These are phyloP conservation scores for Pistacia integerrima DNA, from an alignment of 345 rosid species.

Conservation along the genomic window DNA sequence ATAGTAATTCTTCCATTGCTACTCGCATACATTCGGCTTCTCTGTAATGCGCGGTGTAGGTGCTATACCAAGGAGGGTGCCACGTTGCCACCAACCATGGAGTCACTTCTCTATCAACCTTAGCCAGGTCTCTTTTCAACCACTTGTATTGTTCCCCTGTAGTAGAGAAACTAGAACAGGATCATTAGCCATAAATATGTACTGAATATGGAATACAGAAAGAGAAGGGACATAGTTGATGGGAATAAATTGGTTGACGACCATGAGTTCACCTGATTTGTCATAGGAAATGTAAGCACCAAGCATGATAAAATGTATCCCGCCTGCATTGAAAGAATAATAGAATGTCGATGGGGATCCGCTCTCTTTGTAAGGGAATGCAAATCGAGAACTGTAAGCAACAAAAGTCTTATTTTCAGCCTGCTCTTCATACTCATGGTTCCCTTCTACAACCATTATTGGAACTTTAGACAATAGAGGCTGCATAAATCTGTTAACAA, in stretches of 20 bases:
- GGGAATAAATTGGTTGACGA: not conserved
- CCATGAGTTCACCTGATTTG: slow-evolving; percentile 42
- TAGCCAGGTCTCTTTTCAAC: slow-evolving; percentile 69
- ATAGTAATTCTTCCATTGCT: slow-evolving; percentile 83
- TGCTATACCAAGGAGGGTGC: slow-evolving; percentile 91
- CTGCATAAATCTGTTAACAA: slow-evolving; percentile 66
- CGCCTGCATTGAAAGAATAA: slow-evolving; percentile 86
- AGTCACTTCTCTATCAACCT: slow-evolving; percentile 62
- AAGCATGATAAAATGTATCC: slow-evolving; percentile 78
- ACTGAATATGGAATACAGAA: too few relatives aligned
- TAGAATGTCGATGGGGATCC: slow-evolving; percentile 63
- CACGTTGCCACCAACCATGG: slow-evolving; percentile 90
- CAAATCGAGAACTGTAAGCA: slow-evolving; percentile 76
- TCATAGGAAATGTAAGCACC: slow-evolving; percentile 54
- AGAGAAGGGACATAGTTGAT: not conserved
- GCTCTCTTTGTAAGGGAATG: slow-evolving; percentile 68
- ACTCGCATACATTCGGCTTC: slow-evolving; percentile 89
- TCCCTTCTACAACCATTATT: slow-evolving; percentile 76
- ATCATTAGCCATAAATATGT: not conserved
- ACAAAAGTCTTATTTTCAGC: slow-evolving; percentile 53
- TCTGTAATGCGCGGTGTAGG: slow-evolving; percentile 76
- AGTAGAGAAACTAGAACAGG: slow-evolving; percentile 1
- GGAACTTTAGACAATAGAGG: slow-evolving; percentile 67
- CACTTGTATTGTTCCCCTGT: slow-evolving; percentile 81
- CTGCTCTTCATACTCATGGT: slow-evolving; percentile 73